A percentile compares a stretch with the other conserved stretches of the same genome.
These are phyloP conservation scores for Eucalyptus polyanthemos DNA, from an alignment of 345 rosid species.

Conservation along the genomic window DNA sequence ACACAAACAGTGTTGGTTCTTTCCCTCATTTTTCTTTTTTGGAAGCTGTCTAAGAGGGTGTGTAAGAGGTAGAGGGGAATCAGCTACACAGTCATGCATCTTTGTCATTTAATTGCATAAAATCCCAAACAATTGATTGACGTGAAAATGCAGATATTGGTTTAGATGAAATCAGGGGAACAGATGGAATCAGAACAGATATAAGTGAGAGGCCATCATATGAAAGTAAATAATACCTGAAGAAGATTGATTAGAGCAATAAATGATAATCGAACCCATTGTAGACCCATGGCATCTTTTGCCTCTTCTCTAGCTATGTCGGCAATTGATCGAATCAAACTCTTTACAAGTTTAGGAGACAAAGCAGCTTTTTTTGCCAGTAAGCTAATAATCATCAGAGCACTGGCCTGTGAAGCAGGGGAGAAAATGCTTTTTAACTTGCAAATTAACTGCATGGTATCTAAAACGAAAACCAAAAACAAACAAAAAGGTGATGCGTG, in stretches of 20 bases:
- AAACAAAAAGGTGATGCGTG: background rate
- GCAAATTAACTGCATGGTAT: background rate
- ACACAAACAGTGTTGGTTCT: background rate
- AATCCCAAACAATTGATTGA: background rate
- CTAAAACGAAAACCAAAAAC: background rate
- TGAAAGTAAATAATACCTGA: constrained; percentile 42
- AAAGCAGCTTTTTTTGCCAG: constrained; percentile 59
- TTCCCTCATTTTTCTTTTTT: background rate
- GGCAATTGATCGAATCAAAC: constrained; percentile 58
- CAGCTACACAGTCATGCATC: background rate
- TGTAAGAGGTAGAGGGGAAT: background rate
- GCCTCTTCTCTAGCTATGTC: constrained; percentile 52
- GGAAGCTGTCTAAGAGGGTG: background rate
- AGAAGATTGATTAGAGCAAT: constrained; percentile 69
- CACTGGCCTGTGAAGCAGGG: constrained; percentile 54
- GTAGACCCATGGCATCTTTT: constrained; percentile 51
- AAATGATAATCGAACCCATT: constrained; percentile 54
- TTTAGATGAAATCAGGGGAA: background rate
- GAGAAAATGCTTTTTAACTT: background rate
- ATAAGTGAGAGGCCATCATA: background rate
- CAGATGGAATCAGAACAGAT: background rate
- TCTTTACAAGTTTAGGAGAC: constrained; percentile 61
- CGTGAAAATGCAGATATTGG: background rate
- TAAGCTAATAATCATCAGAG: constrained; percentile 73
- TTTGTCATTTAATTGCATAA: background rate